Evolutionary conservation across 2,329 filamentous ascomycete species (phyloP).

Genomic region (Sporothrix mexicana): DNA sequence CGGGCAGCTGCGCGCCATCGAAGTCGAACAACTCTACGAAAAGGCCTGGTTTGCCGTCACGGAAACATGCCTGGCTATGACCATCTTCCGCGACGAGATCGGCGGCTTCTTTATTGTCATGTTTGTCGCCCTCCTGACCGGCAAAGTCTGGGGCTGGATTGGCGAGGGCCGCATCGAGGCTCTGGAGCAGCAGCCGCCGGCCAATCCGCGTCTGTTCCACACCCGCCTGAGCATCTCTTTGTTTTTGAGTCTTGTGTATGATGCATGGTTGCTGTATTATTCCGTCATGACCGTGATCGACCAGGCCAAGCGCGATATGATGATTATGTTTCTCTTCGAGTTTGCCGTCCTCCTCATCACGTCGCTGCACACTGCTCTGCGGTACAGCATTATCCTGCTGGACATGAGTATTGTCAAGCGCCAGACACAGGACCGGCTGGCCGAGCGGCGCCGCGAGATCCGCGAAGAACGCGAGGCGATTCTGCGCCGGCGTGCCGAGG

Average conservation of each 20-base stretch:
- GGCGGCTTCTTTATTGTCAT: conserved; percentile 95
- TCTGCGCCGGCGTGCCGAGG: conserved; percentile 53
- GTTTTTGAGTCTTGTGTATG: conserved; percentile 77
- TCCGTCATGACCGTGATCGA: conserved; percentile 82
- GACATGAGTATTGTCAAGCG: conserved; percentile 77
- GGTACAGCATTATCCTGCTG: conserved; percentile 78
- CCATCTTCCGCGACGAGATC: conserved; percentile 93
- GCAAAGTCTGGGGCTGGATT: conserved; percentile 99
- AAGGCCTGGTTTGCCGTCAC: conserved; percentile 98
- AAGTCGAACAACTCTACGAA: conserved; percentile 96
- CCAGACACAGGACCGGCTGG: conserved; percentile 73
- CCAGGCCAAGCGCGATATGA: conserved; percentile 93
- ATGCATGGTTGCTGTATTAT: conserved; percentile 80
- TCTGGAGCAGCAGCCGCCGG: conserved; percentile 91
- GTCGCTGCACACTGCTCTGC: conserved; percentile 76
- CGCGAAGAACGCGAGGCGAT: conserved; percentile 62
- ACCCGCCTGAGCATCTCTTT: conserved; percentile 79
- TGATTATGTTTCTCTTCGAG: conserved; percentile 99
- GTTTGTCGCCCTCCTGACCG: conserved; percentile 90
- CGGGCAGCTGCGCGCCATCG: conserved; percentile 86
- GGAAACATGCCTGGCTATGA: conserved; percentile 97
- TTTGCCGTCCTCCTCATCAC: conserved; percentile 85
- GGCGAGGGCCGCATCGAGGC: conserved; percentile 92
- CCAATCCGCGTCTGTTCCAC: conserved; percentile 88
- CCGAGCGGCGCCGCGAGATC: conserved; percentile 71